A percentile compares a stretch with the other conserved stretches of the same genome.
Evolutionary conservation across 805 yeast species (phyloP).

Genomic region (Myxozyma monticola): DNA sequence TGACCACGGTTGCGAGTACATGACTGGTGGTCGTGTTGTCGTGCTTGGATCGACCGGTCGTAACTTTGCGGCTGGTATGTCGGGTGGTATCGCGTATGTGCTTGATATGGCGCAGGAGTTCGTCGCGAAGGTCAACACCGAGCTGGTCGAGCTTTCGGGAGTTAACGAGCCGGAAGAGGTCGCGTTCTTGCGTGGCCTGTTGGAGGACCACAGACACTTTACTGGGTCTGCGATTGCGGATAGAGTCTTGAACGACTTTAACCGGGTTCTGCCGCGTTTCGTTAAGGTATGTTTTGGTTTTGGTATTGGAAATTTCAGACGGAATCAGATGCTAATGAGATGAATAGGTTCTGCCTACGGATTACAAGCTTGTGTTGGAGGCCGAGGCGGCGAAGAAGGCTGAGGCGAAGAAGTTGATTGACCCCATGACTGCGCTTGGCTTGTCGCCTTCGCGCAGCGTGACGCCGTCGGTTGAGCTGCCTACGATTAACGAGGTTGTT

Average conservation of each 20-base stretch:
- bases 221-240: slow-evolving; percentile 90
- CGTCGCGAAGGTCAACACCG: slow-evolving; percentile 64
- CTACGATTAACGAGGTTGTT: slow-evolving; percentile 72
- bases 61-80: slow-evolving; percentile 95
- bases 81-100: slow-evolving; percentile 98
- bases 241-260: slow-evolving; percentile 78
- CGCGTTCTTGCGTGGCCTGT: slow-evolving; percentile 87
- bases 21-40: slow-evolving; percentile 98
- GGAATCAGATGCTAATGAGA: background rate
- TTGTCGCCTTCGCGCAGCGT: slow-evolving; percentile 14
- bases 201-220: slow-evolving; percentile 94
- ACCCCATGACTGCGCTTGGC: slow-evolving; percentile 36
- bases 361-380: slow-evolving; percentile 85
- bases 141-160: slow-evolving; percentile 74
- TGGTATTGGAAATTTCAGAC: too few species aligned
- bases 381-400: slow-evolving; percentile 65
- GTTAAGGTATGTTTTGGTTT: slow-evolving; percentile 83
- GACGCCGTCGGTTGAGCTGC: slow-evolving; percentile 6
- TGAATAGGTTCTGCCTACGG: slow-evolving; percentile 60
- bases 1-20: slow-evolving; percentile 98
- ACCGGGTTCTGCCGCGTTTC: slow-evolving; percentile 81
- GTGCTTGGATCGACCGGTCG: slow-evolving; percentile 90
- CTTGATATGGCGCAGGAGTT: slow-evolving; percentile 94
- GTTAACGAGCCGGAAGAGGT: slow-evolving; percentile 87
- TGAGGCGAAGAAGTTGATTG: slow-evolving; percentile 54